Percentiles rank a stretch among this genome's conserved stretches.
phyloP scores from a whole-genome alignment of 2,329 filamentous ascomycete genomes.

The Dactylellina cionopaga region DNA sequence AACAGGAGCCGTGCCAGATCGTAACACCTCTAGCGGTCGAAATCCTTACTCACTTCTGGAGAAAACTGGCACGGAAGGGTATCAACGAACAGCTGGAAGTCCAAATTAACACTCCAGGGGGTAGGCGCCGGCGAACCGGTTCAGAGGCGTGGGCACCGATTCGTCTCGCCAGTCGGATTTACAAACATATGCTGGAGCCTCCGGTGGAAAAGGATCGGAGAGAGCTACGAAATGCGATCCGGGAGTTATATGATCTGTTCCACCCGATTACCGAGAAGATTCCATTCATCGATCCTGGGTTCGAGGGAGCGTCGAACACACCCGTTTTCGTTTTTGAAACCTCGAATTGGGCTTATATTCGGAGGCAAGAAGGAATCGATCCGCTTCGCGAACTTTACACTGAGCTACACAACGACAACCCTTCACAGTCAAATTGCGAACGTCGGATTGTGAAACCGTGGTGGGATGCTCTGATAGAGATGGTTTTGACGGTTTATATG shows the following conservation, averaged over 20 bases:
- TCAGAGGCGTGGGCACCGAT: neutral
- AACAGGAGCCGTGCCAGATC: neutral
- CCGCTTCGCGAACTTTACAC: too few species aligned
- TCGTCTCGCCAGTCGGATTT: neutral
- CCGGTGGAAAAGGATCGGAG: slow-evolving; percentile 6
- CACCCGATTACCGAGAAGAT: neutral
- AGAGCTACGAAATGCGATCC: neutral
- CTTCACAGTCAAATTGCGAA: too few species aligned
- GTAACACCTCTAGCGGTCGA: slow-evolving; percentile 26
- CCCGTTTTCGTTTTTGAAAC: neutral
- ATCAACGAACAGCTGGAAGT: slow-evolving; percentile 2
- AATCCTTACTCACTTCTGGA: slow-evolving; percentile 19
- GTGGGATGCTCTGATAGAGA: neutral
- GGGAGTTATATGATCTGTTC: slow-evolving; percentile 11
- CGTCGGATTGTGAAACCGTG: neutral
- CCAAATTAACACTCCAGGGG: neutral
- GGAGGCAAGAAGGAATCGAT: too few species aligned
- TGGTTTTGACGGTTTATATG: slow-evolving; percentile 3
- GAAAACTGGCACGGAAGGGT: slow-evolving; percentile 7
- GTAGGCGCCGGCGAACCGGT: neutral
- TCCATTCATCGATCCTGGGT: slow-evolving; percentile 12
- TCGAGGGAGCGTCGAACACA: neutral
- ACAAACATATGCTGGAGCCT: neutral
- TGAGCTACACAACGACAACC: too few species aligned
- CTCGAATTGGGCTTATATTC: slow-evolving; percentile 25